Percentiles rank a stretch among this genome's conserved stretches.
These are phyloP conservation scores for Knoxdaviesia proteae DNA, from an alignment of 2,329 filamentous ascomycete genomes.

Conservation along the genomic window DNA sequence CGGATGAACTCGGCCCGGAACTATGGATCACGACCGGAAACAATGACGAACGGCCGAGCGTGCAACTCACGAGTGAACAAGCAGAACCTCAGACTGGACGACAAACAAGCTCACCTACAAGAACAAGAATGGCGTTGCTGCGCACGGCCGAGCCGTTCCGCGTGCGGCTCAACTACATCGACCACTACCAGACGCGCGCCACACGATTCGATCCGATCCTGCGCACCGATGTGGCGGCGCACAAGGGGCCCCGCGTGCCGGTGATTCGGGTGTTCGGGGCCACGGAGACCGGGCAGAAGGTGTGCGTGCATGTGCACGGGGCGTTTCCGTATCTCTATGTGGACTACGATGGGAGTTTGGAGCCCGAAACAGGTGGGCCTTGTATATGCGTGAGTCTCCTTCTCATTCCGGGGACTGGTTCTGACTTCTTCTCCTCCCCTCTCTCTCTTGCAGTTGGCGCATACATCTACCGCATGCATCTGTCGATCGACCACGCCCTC, in stretches of 20 bases:
- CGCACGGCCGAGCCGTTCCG: conserved; percentile 44
- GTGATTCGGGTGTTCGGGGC: conserved; percentile 81
- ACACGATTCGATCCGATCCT: conserved; percentile 66
- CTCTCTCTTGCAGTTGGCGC: conserved; percentile 34
- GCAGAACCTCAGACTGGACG: no score
- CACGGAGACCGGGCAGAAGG: conserved; percentile 86
- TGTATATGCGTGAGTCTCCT: neutral
- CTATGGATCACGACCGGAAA: no score
- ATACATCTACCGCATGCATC: conserved; percentile 59
- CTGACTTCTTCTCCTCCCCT: no score
- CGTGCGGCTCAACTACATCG: conserved; percentile 84
- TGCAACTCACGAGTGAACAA: no score
- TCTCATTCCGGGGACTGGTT: no score
- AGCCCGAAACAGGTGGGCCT: conserved; percentile 41
- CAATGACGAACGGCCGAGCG: no score
- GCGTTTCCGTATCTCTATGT: conserved; percentile 92
- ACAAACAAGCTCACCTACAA: no score
- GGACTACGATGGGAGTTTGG: conserved; percentile 54
- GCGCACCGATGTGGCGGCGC: conserved; percentile 38
- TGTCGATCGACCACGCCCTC: conserved; percentile 79
- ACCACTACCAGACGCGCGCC: conserved; percentile 71
- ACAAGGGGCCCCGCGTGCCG: conserved; percentile 53
- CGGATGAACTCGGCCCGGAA: no score
- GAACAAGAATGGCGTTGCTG: no score
- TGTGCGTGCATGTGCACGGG: conserved; percentile 88